Base-by-base conservation (phyloP, 2,329 filamentous ascomycete genomes). In the Stromatinia cepivora region DNA sequence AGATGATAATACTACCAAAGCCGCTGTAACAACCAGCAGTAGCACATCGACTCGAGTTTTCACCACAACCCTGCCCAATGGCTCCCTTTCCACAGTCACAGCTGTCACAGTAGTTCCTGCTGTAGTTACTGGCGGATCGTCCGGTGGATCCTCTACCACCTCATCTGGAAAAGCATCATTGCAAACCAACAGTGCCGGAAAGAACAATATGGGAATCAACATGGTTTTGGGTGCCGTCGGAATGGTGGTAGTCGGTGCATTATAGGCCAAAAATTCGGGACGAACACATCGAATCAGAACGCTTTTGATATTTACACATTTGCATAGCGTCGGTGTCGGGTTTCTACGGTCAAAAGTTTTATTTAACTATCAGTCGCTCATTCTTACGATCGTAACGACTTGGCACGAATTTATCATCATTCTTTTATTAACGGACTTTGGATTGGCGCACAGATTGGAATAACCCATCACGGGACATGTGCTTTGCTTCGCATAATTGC, bases 21-120 rank as follows among this genome's bases (percentile, higher is more conserved):
- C 69, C 63, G 63, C 69, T 66, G 66, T 70, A 62, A 61, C 46
- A 36, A 50, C 72, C 28, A 67, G 53, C 36, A 61, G 68, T 11
- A 69, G 57, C 13, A 56, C 68, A 0, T 56, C 69, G 9, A 71
- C 67, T n/a, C 70, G 72, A n/a, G 71, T 77, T 15, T 75, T 67
- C 53, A 77, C 75, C 11, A 75, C 76, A 5, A 77, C 75, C 2
- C 46, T 74, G 10, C 63, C 74, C 11, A 72, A 74, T 59, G 76
- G 76, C n/a, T 70, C 68, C 1, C 67, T 72, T 17, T 72, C 69
- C 22, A 76, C 74, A 7, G 70, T 76, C 17, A 77, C 75, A 31
- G 64, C 62, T 13, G 25, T 74, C 28, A 77, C 75, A 1, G 68
- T 78, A 31, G 73, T 77, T 8, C 73, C 75, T n/a, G 75, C 73